Conservation (phyloP, 2,329 filamentous ascomycete species). For the Claviceps sp. region DNA sequence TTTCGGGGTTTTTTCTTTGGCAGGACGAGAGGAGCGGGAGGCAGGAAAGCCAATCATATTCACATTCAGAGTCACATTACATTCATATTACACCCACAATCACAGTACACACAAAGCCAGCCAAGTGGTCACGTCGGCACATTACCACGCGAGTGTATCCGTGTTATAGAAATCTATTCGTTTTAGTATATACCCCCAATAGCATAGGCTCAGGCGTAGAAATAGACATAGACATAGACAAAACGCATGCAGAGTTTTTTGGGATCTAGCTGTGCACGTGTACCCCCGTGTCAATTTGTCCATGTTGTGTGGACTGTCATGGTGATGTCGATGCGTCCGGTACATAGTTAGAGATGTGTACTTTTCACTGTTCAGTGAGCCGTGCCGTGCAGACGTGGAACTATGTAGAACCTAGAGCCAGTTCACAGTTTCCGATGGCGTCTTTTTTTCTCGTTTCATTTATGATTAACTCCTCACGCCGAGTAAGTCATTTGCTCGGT, state of each 20-base stretch:
- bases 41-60: neutral
- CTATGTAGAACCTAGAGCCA: no score
- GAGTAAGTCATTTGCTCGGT: no score
- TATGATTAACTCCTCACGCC: no score
- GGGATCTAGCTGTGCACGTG: no score
- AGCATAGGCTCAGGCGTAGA: neutral
- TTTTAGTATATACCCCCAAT: constrained; percentile 11
- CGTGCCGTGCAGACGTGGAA: no score
- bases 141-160: constrained; percentile 1
- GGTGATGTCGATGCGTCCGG: no score
- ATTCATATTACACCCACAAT: neutral
- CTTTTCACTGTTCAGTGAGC: no score
- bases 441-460: no score
- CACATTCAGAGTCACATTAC: neutral
- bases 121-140: neutral
- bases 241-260: neutral
- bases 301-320: no score
- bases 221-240: neutral
- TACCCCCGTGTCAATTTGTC: no score
- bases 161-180: constrained; percentile 13
- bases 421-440: no score
- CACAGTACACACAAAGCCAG: neutral
- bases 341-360: no score
- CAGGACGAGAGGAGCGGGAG: neutral
- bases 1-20: neutral